These are phyloP conservation scores for Dictyostelium purpureum DNA, from an alignment of 78 protist genomes.

Conservation along the genomic window DNA sequence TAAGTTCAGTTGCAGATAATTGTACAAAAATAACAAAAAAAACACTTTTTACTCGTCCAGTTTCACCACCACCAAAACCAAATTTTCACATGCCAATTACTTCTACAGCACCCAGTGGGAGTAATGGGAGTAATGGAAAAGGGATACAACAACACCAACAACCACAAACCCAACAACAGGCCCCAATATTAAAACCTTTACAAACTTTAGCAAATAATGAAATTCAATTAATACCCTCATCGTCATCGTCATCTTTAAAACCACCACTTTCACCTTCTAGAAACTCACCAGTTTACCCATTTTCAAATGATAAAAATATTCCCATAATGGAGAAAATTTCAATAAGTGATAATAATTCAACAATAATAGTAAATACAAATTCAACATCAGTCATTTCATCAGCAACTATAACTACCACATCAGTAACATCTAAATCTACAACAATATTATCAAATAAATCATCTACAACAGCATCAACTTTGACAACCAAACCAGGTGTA, in stretches of 20 bases:
- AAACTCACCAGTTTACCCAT: not conserved
- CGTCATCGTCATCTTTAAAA: not conserved
- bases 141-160: not conserved
- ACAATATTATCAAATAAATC: too few relatives aligned
- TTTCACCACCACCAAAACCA: slow-evolving; percentile 59
- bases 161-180: not conserved
- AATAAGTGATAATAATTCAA: not conserved
- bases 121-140: not conserved
- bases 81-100: not conserved
- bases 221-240: not conserved
- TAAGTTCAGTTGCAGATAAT: not conserved
- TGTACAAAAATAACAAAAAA: slow-evolving; percentile 17
- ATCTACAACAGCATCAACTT: not conserved
- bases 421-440: not conserved
- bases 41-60: not conserved
- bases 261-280: not conserved
- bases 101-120: not conserved
- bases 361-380: not conserved
- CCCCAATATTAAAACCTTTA: too few relatives aligned
- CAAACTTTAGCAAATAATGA: not conserved
- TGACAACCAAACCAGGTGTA: not conserved
- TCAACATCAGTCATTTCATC: not conserved
- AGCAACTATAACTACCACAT: not conserved
- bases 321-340: not conserved
- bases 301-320: not conserved